Evolutionary conservation across 106 monocot species (phyloP).

Genomic region (Allium sativum): DNA sequence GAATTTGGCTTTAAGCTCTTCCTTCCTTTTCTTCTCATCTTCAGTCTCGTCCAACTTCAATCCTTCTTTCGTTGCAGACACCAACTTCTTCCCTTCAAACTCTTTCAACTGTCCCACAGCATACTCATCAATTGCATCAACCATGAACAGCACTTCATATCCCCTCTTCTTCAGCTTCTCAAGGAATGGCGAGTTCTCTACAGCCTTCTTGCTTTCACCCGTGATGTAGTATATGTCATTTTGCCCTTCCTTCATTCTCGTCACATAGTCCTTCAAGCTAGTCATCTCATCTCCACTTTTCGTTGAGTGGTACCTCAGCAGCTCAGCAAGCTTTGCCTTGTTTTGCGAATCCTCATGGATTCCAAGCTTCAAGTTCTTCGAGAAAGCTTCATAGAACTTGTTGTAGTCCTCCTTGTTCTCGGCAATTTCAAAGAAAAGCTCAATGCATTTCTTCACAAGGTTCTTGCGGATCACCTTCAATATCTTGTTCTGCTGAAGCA

Average conservation of each 20-base stretch:
- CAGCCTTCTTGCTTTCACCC: constrained; percentile 82
- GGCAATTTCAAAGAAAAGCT: constrained; percentile 74
- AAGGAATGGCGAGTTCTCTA: constrained; percentile 77
- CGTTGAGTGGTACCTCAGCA: constrained; percentile 71
- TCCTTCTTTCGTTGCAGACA: constrained; percentile 72
- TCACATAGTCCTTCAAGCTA: constrained; percentile 75
- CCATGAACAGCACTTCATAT: constrained; percentile 68
- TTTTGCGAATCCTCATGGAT: constrained; percentile 66
- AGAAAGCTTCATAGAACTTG: constrained; percentile 80
- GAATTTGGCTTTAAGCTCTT: constrained; percentile 49
- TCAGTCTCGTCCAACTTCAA: constrained; percentile 63
- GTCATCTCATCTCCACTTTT: constrained; percentile 77
- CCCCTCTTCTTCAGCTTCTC: constrained; percentile 76
- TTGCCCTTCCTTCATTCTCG: constrained; percentile 84
- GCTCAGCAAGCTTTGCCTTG: constrained; percentile 56
- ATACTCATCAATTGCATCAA: constrained; percentile 78
- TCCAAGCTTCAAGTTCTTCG: constrained; percentile 76
- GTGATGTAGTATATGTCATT: constrained; percentile 73
- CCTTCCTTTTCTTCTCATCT: constrained; percentile 71
- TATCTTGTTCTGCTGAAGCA: constrained; percentile 79
- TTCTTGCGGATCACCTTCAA: constrained; percentile 80
- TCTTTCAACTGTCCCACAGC: constrained; percentile 64
- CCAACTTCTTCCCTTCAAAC: constrained; percentile 72
- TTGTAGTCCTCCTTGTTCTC: constrained; percentile 84
- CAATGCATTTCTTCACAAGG: constrained; percentile 72